phyloP scores from a whole-genome alignment of 345 rosid genomes.

The Acer yangbiense region DNA sequence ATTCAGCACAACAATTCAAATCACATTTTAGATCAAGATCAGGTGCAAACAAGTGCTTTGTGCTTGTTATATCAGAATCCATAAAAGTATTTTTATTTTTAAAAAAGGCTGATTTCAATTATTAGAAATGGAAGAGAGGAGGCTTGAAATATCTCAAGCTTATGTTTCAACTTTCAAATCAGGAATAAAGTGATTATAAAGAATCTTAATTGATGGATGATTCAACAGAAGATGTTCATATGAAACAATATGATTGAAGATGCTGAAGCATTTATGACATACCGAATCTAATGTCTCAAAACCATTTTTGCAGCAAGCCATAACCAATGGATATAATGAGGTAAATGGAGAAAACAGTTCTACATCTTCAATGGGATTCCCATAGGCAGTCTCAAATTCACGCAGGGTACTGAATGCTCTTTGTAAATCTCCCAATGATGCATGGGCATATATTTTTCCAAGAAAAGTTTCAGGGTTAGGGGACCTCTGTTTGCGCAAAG shows the following conservation, averaged over 20 bases:
- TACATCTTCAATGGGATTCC: constrained; percentile 37
- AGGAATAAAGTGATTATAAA: background rate
- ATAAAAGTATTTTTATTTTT: background rate
- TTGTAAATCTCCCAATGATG: constrained; percentile 75
- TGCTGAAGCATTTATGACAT: constrained; percentile 24
- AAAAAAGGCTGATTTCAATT: background rate
- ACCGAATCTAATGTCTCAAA: constrained; percentile 86
- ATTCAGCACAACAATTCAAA: background rate
- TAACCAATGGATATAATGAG: constrained; percentile 70
- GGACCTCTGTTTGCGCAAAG: constrained; percentile 64
- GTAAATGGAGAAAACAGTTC: constrained; percentile 86
- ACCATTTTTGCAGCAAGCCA: constrained; percentile 86
- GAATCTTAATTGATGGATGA: constrained; percentile 12
- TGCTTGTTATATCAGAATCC: background rate
- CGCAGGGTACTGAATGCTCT: constrained; percentile 68
- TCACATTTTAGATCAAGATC: background rate
- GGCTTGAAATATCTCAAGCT: background rate
- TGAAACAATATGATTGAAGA: constrained; percentile 3
- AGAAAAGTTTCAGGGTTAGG: constrained; percentile 73
- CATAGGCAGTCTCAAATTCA: constrained; percentile 73
- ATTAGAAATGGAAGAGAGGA: background rate
- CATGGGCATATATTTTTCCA: constrained; percentile 78
- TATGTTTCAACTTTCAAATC: background rate
- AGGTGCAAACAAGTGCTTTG: background rate
- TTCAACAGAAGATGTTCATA: background rate